phyloP scores from a whole-genome alignment of 495 filamentous ascomycete species.

The Aspergillus avenaceus region DNA sequence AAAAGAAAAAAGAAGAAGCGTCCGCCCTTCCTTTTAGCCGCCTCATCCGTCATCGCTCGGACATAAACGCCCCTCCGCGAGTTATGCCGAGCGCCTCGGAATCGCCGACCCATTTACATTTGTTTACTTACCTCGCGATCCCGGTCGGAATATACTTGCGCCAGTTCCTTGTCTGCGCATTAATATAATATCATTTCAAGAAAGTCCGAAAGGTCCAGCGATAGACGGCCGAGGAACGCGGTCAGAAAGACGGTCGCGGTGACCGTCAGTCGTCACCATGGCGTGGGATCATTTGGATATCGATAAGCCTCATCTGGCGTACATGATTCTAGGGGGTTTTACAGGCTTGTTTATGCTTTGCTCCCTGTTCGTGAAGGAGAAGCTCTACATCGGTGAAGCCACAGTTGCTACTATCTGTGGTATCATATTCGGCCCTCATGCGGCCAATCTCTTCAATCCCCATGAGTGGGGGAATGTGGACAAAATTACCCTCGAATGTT shows the following conservation, averaged over 20 bases:
- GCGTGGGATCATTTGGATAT: conserved; percentile 89
- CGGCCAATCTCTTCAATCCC: conserved; percentile 86
- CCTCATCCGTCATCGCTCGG: conserved; percentile 4
- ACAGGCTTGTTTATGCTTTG: conserved; percentile 98
- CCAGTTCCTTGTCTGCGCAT: neutral
- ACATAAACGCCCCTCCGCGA: neutral
- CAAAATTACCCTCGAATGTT: conserved; percentile 95
- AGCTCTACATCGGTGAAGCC: conserved; percentile 97
- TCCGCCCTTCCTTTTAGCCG: neutral
- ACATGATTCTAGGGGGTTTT: conserved; percentile 97
- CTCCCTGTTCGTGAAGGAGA: conserved; percentile 96
- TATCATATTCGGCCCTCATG: conserved; percentile 96
- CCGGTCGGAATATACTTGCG: conserved; percentile 1
- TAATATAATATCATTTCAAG: neutral
- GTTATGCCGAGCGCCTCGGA: conserved; percentile 9
- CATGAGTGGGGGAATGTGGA: conserved; percentile 85
- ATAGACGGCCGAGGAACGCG: neutral
- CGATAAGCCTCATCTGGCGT: conserved; percentile 95
- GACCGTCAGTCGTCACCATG: conserved; percentile 50
- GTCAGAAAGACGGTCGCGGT: neutral
- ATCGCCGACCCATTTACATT: neutral
- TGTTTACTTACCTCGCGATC: conserved; percentile 1
- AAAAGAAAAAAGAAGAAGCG: neutral
- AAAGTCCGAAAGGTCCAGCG: neutral
- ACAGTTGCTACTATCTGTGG: conserved; percentile 95